These are phyloP conservation scores for Schwanniomyces etchellsii DNA, from an alignment of 1,139 yeast species.

Conservation along the genomic window DNA sequence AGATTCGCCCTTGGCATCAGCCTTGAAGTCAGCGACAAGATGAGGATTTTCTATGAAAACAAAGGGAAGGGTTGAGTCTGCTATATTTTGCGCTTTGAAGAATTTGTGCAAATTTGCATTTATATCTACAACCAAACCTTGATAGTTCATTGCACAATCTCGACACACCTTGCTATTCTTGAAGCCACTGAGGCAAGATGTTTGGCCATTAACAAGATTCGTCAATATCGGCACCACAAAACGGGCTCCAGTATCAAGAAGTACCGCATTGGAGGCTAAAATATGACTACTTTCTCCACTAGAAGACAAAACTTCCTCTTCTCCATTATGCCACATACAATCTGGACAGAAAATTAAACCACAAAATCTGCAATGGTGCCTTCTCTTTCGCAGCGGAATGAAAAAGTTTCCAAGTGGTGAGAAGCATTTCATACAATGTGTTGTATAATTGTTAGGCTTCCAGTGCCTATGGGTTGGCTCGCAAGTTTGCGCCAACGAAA, in stretches of 20 bases:
- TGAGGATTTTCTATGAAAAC: constrained; percentile 35
- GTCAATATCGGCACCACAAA: constrained; percentile 31
- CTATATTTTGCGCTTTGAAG: constrained; percentile 21
- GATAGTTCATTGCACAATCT: constrained; percentile 31
- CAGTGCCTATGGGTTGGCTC: constrained; percentile 41
- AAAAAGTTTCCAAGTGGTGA: constrained; percentile 29
- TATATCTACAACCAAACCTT: constrained; percentile 1
- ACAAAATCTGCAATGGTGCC: constrained; percentile 44
- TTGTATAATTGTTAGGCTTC: constrained; percentile 33
- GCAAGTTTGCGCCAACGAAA: constrained; percentile 1
- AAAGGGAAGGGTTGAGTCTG: constrained; percentile 17
- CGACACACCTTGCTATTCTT: constrained; percentile 33
- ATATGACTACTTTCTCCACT: background rate
- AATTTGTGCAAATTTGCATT: constrained; percentile 11
- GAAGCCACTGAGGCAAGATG: constrained; percentile 10
- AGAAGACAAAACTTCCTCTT: background rate
- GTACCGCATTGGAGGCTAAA: constrained; percentile 8
- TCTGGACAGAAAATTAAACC: constrained; percentile 34
- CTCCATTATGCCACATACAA: constrained; percentile 21
- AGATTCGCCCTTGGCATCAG: background rate
- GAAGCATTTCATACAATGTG: constrained; percentile 40
- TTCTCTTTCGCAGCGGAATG: constrained; percentile 20
- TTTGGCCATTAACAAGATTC: constrained; percentile 11
- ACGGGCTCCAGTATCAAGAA: constrained; percentile 30
- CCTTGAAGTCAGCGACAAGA: background rate